Evolutionary conservation across 106 monocot species (phyloP), one percentile per base, ranked within the genome.

Genomic region (Cymbidium sinense): DNA sequence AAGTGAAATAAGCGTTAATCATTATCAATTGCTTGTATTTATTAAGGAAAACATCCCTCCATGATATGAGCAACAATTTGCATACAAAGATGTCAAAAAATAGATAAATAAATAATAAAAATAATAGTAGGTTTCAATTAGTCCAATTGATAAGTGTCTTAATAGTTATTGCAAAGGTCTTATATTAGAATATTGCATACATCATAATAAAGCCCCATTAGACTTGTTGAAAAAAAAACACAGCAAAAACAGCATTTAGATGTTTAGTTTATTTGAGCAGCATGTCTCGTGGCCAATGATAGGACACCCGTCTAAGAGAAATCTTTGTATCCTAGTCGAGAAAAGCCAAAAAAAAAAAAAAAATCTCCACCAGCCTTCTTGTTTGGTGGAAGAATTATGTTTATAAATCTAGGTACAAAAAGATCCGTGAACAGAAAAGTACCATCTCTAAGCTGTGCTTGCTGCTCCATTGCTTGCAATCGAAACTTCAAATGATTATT

Each of bases 391-490:
- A 39, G 27, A 69, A 69, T 8, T n/a, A 35, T n/a, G 5, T 69
- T 71, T 23, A 71, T 21, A 30, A 67, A 67, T 27, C 61, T 31
- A 33, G 15, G 29, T 29, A 67, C 67, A 25, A 28, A 43, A 43
- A 5, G 27, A 27, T 7, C 28, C 27, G 6, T 23, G 13, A 43
- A 44, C 33, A 76, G 64, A 29, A 70, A 31, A 19, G 41, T 93
- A 93, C 92, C 92, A 81, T 93, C 89, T 87, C 92, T 87, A 29
- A 93, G 80, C n/a, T 87, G 87, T 67, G 92, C 92, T 43, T 93
- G 92, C 62, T 93, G 92, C 76, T 93, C 92, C 92, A 93, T 93
- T 54, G 92, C 87, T 80, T 89, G 92, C 76, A 93, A 85, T n/a
- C 87, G 87, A 78, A 89, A 86, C 76, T 87, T 93, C 73, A 93